These are phyloP conservation scores for Logfia minima DNA, from an alignment of 129 eudicot genomes.

Conservation along the genomic window DNA sequence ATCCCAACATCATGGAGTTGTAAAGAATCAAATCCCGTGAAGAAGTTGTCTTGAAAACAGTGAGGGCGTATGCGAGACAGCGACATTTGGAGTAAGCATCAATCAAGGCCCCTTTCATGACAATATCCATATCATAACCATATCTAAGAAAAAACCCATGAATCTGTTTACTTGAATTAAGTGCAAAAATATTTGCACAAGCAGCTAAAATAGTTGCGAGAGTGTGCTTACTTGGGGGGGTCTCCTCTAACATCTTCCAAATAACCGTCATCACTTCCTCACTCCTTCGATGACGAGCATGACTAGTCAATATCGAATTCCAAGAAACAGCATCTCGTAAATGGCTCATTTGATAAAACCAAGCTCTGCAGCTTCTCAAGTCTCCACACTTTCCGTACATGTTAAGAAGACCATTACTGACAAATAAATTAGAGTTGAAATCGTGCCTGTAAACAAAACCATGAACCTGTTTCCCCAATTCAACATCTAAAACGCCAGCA, in stretches of 20 bases:
- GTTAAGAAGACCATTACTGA: slow-evolving; percentile 70
- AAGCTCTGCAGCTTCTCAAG: slow-evolving; percentile 49
- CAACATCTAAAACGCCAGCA: slow-evolving; percentile 60
- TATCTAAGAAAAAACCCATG: slow-evolving; percentile 73
- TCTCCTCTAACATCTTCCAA: slow-evolving; percentile 59
- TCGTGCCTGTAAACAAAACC: slow-evolving; percentile 63
- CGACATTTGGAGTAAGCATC: slow-evolving; percentile 62
- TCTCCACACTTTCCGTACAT: slow-evolving; percentile 88
- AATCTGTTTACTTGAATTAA: slow-evolving; percentile 56
- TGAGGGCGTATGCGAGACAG: slow-evolving; percentile 42
- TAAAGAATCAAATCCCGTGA: slow-evolving; percentile 59
- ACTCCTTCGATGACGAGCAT: slow-evolving; percentile 57
- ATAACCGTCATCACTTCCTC: slow-evolving; percentile 66
- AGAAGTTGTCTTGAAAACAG: slow-evolving; percentile 43
- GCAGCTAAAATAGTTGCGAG: slow-evolving; percentile 66
- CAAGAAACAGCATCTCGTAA: slow-evolving; percentile 58
- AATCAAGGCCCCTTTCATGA: slow-evolving; percentile 57
- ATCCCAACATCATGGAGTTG: slow-evolving; percentile 79
- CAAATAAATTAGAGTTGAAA: slow-evolving; percentile 40
- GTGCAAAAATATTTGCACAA: slow-evolving; percentile 76
- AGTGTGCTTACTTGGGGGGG: slow-evolving; percentile 58
- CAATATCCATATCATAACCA: slow-evolving; percentile 57
- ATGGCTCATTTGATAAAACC: slow-evolving; percentile 65
- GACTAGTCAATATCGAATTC: slow-evolving; percentile 67
- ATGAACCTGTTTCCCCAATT: slow-evolving; percentile 79